Evolutionary conservation across 2,329 filamentous ascomycete species (phyloP).

Genomic region (Botrytis pseudocinerea): DNA sequence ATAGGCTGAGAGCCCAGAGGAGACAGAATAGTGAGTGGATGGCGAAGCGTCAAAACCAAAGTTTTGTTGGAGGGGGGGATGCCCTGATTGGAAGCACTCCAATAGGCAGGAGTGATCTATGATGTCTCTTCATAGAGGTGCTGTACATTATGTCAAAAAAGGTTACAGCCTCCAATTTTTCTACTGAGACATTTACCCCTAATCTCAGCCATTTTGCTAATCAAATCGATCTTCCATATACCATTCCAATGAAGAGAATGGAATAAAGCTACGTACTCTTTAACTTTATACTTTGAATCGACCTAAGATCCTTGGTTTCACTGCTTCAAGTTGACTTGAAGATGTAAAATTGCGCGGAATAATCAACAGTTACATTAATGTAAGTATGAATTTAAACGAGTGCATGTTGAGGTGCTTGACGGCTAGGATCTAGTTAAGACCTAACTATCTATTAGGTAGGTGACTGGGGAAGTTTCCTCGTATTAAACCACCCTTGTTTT

Average conservation of each 20-base stretch:
- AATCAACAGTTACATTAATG: background rate
- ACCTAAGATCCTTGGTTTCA: background rate
- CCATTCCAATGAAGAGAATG: background rate
- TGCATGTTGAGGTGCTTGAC: background rate
- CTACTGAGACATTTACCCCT: too few species aligned
- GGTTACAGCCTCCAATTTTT: background rate
- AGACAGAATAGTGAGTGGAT: background rate
- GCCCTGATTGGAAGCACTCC: background rate
- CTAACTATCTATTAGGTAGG: background rate
- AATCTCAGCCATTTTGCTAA: background rate
- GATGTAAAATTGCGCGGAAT: background rate
- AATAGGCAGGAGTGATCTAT: background rate
- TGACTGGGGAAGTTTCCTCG: background rate
- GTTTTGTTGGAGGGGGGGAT: background rate
- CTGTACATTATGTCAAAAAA: background rate
- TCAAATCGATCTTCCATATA: too few species aligned
- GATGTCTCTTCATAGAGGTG: background rate
- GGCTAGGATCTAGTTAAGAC: background rate
- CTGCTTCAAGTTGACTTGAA: too few species aligned
- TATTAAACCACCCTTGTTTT: background rate
- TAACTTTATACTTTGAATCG: background rate
- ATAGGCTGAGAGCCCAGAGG: constrained; percentile 1
- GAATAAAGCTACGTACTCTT: background rate
- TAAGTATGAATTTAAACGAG: background rate
- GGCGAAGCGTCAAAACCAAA: background rate